These are phyloP conservation scores for Cystobasidium sp. DNA, from an alignment of 1,284 basidiomycete species.

Conservation along the genomic window DNA sequence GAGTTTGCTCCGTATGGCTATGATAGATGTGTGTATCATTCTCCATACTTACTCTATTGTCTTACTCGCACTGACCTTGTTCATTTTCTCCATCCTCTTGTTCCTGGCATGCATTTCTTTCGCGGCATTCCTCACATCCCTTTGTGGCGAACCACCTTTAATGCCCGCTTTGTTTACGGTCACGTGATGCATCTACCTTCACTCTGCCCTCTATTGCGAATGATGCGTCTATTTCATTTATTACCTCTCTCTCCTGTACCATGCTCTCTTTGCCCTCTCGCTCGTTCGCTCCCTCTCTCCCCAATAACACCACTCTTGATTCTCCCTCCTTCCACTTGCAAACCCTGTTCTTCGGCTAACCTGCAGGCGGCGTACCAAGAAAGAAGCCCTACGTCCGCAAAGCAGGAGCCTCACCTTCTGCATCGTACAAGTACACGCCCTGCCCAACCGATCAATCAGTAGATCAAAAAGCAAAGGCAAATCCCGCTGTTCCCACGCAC, in stretches of 20 bases:
- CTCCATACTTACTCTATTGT: too few species aligned
- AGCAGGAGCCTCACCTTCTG: constrained; percentile 22
- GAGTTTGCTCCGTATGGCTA: constrained; percentile 39
- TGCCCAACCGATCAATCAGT: constrained; percentile 26
- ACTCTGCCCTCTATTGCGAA: too few species aligned
- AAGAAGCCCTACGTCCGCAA: constrained; percentile 36
- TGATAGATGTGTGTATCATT: constrained; percentile 41
- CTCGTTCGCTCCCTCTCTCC: neutral
- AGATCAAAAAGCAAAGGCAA: constrained; percentile 17
- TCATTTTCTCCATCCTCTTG: neutral
- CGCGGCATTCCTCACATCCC: neutral
- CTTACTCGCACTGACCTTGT: constrained; percentile 11
- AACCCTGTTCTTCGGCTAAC: neutral
- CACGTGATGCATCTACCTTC: constrained; percentile 20
- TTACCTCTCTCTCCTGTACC: too few species aligned
- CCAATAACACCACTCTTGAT: too few species aligned
- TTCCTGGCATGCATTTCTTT: constrained; percentile 1
- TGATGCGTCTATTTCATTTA: too few species aligned
- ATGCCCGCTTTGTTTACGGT: constrained; percentile 8
- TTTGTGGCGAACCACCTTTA: neutral
- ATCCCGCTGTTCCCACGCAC: constrained; percentile 14
- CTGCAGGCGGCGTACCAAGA: constrained; percentile 33
- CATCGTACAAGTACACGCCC: constrained; percentile 30
- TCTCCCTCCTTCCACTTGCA: neutral
- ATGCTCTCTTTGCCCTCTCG: too few species aligned